Percentiles rank a stretch among this genome's conserved stretches.
phyloP scores from a whole-genome alignment of 345 rosid genomes.

The Citrus inodora region DNA sequence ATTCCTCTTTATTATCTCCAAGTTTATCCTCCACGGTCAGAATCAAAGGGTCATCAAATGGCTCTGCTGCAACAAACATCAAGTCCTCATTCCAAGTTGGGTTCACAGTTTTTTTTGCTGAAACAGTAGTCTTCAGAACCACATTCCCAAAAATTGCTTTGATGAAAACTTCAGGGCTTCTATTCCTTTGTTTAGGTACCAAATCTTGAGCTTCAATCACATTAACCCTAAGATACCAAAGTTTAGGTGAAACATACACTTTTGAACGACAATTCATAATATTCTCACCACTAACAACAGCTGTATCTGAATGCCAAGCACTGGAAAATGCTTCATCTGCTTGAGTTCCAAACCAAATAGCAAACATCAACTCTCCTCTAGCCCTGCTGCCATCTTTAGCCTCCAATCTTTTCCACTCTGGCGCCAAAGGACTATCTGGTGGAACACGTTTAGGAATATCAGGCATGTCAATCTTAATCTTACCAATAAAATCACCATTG shows the following conservation, averaged over 20 bases:
- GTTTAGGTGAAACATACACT: conserved; percentile 37
- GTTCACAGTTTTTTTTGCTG: conserved; percentile 20
- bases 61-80: conserved; percentile 51
- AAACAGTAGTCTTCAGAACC: conserved; percentile 32
- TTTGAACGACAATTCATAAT: conserved; percentile 29
- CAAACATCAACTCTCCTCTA: conserved; percentile 37
- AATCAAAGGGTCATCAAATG: conserved; percentile 36
- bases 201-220: conserved; percentile 47
- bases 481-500: conserved; percentile 29
- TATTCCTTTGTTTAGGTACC: conserved; percentile 22
- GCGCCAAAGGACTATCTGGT: conserved; percentile 40
- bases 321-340: conserved; percentile 38
- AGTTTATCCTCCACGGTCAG: conserved; percentile 34
- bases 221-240: conserved; percentile 42
- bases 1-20: conserved; percentile 29
- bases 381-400: conserved; percentile 22
- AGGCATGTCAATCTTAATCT: conserved; percentile 16
- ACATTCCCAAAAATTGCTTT: conserved; percentile 32
- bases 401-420: conserved; percentile 40
- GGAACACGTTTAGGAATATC: conserved; percentile 36
- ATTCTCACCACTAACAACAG: conserved; percentile 26
- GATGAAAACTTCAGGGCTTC: conserved; percentile 32
- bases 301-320: conserved; percentile 45
- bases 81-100: conserved; percentile 54
- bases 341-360: conserved; percentile 48